A percentile compares a stretch with the other conserved stretches of the same genome.
Conservation (phyloP, 2,329 filamentous ascomycete genomes). For the Tolypocladium ovalisporum region DNA sequence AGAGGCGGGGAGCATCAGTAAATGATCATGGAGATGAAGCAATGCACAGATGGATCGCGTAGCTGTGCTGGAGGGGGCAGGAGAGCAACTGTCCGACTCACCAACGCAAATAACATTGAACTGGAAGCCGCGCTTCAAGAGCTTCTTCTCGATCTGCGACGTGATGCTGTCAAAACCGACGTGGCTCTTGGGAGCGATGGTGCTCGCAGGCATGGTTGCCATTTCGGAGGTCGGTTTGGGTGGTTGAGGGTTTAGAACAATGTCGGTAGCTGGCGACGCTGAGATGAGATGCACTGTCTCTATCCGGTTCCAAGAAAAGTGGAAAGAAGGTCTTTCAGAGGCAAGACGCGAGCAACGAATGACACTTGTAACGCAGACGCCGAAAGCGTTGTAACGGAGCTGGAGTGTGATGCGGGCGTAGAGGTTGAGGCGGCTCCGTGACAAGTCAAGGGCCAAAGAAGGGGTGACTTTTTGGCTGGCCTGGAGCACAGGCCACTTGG, state of each 20-base stretch:
- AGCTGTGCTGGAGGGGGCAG: background rate
- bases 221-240: constrained; percentile 25
- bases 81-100: constrained; percentile 39
- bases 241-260: background rate
- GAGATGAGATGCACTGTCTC: constrained; percentile 11
- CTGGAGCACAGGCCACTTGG: constrained; percentile 16
- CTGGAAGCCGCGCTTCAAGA: constrained; percentile 98
- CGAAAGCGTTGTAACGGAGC: constrained; percentile 1
- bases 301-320: constrained; percentile 25
- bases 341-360: constrained; percentile 3
- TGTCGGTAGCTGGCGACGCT: constrained; percentile 12
- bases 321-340: constrained; percentile 13
- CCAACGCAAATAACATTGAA: constrained; percentile 99
- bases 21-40: constrained; percentile 2
- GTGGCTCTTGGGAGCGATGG: constrained; percentile 87
- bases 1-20: constrained; percentile 5
- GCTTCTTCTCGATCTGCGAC: constrained; percentile 98
- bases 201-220: constrained; percentile 53
- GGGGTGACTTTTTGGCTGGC: constrained; percentile 23
- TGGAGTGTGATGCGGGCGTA: constrained; percentile 1
- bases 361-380: constrained; percentile 2
- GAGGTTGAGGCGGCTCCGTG: constrained; percentile 3
- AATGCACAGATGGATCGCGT: background rate
- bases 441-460: constrained; percentile 8
- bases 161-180: constrained; percentile 99